These are phyloP conservation scores for Cubamyces sp. DNA, from an alignment of 768 basidiomycete genomes.

Conservation along the genomic window DNA sequence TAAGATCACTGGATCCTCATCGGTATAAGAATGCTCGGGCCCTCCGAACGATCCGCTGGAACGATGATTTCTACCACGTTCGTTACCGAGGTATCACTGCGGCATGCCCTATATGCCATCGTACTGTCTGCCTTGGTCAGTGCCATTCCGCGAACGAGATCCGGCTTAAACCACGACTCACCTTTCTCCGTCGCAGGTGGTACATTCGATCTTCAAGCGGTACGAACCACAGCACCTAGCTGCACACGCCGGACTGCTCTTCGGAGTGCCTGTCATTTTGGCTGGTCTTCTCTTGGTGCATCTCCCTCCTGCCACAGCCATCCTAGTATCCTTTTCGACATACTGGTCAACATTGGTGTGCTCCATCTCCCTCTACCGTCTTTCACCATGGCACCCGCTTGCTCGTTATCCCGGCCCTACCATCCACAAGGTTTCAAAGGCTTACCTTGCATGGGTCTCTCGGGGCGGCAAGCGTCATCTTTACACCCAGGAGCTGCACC, in stretches of 20 bases:
- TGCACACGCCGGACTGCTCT: conserved; percentile 13
- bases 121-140: conserved; percentile 21
- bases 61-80: conserved; percentile 17
- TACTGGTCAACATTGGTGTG: conserved; percentile 20
- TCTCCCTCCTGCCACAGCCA: conserved; percentile 9
- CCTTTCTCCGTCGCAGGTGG: conserved; percentile 8
- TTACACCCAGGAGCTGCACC: conserved; percentile 29
- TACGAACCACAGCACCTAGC: conserved; percentile 16
- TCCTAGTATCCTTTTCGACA: conserved; percentile 13
- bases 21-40: conserved; percentile 19
- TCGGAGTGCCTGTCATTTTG: conserved; percentile 20
- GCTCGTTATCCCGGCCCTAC: conserved; percentile 28
- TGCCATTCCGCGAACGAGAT: neutral
- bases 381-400: conserved; percentile 31
- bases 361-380: conserved; percentile 25
- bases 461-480: conserved; percentile 27
- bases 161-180: neutral
- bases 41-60: conserved; percentile 15
- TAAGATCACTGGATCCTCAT: neutral
- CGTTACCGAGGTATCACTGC: conserved; percentile 2
- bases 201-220: conserved; percentile 24
- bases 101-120: conserved; percentile 1
- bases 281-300: conserved; percentile 13
- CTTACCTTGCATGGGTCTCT: conserved; percentile 23
- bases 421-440: conserved; percentile 22